Percentiles rank a stretch among this genome's conserved stretches.
Evolutionary conservation across 805 yeast species (phyloP).

Genomic region (Yarrowia divulgata): DNA sequence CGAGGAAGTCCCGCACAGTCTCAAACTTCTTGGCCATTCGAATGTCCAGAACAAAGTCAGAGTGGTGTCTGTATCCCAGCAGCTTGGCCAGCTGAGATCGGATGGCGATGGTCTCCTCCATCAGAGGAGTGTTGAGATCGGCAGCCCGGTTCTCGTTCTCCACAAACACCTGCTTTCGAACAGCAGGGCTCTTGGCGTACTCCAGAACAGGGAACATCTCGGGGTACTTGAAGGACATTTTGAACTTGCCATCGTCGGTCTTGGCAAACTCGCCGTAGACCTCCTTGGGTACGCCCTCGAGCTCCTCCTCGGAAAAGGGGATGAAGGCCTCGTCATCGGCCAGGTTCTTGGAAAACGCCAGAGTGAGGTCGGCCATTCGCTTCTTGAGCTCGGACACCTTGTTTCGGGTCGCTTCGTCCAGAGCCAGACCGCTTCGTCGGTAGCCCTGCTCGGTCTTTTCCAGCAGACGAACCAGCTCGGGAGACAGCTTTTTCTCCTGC

Average conservation of each 20-base stretch:
- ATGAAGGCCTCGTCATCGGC: constrained; percentile 74
- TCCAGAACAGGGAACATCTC: constrained; percentile 80
- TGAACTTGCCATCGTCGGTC: constrained; percentile 55
- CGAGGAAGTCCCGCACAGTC: constrained; percentile 66
- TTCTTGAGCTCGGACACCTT: constrained; percentile 65
- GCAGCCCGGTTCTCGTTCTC: constrained; percentile 75
- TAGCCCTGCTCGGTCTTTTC: constrained; percentile 64
- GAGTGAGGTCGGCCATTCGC: constrained; percentile 62
- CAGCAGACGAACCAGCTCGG: constrained; percentile 64
- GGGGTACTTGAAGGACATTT: constrained; percentile 83
- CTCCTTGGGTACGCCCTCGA: constrained; percentile 76
- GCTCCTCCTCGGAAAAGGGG: constrained; percentile 66
- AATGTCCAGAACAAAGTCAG: constrained; percentile 74
- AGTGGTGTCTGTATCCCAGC: constrained; percentile 72
- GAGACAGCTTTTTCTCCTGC: constrained; percentile 50
- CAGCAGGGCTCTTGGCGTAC: constrained; percentile 67
- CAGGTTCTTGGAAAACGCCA: constrained; percentile 67
- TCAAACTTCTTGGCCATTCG: constrained; percentile 79
- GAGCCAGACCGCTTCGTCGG: constrained; percentile 72
- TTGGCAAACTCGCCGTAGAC: constrained; percentile 61
- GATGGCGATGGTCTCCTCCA: constrained; percentile 64
- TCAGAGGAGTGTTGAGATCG: constrained; percentile 63
- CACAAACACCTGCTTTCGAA: constrained; percentile 69
- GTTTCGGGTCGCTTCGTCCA: constrained; percentile 62
- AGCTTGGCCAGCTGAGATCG: constrained; percentile 68